Evolutionary conservation across 78 protist genomes (phyloP).

Genomic region (Trichosphaerium sp.): DNA sequence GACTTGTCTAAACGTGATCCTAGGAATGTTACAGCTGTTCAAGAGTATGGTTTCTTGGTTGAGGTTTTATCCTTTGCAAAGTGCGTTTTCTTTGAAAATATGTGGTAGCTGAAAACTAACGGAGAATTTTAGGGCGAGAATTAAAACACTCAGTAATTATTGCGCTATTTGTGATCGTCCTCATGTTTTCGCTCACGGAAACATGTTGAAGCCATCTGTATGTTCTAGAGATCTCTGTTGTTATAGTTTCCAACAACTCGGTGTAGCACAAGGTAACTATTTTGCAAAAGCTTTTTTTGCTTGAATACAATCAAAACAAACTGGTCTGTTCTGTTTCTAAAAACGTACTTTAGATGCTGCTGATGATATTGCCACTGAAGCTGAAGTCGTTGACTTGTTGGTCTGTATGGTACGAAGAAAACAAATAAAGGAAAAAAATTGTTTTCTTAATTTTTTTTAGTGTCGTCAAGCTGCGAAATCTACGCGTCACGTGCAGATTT

Average conservation of each 20-base stretch:
- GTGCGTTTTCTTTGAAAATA: too few species aligned
- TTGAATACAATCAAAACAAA: neutral
- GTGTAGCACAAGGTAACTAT: neutral
- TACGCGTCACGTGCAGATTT: neutral
- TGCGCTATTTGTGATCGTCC: conserved; percentile 24
- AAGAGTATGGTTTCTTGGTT: too few species aligned
- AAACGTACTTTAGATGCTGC: neutral
- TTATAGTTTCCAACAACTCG: conserved; percentile 12
- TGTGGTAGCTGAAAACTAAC: too few species aligned
- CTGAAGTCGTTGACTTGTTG: neutral
- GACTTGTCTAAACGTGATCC: too few species aligned
- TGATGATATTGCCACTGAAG: neutral
- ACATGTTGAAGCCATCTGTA: conserved; percentile 10
- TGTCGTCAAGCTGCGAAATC: too few species aligned
- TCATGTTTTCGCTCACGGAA: conserved; percentile 1
- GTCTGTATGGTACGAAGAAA: neutral
- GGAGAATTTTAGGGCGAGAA: neutral
- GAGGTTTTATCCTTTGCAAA: too few species aligned
- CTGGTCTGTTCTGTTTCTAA: too few species aligned
- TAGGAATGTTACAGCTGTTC: too few species aligned
- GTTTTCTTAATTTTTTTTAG: too few species aligned
- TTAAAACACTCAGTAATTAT: neutral
- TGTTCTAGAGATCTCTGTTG: conserved; percentile 23
- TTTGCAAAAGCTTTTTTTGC: neutral
- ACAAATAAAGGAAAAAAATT: too few species aligned